Conservation (phyloP, 305 asterid species). For the Rubia tinctorum region DNA sequence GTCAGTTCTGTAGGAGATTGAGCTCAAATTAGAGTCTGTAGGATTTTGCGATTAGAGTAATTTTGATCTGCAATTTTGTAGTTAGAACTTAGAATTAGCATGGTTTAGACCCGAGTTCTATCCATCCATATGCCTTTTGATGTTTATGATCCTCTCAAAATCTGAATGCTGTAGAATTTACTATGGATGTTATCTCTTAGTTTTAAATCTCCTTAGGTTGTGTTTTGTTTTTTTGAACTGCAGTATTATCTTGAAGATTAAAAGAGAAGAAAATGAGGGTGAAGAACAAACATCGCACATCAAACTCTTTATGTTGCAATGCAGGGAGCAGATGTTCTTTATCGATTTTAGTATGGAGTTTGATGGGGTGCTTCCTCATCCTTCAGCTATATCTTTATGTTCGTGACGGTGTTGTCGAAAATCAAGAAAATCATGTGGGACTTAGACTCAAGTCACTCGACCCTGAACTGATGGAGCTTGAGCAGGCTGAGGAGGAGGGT, state of each 20-base stretch:
- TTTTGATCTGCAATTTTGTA: background rate
- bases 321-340: constrained; percentile 77
- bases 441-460: constrained; percentile 22
- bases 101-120: background rate
- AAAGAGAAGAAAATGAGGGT: constrained; percentile 58
- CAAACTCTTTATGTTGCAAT: constrained; percentile 67
- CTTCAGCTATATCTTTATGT: constrained; percentile 56
- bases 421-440: constrained; percentile 22
- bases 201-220: background rate
- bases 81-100: background rate
- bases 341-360: constrained; percentile 45
- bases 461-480: constrained; percentile 55
- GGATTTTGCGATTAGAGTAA: background rate
- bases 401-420: constrained; percentile 33
- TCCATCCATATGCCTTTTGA: background rate
- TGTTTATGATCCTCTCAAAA: background rate
- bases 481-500: constrained; percentile 81
- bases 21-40: background rate
- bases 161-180: constrained; percentile 7
- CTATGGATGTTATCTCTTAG: constrained; percentile 1
- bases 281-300: constrained; percentile 65
- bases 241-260: constrained; percentile 53
- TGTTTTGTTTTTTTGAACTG: constrained; percentile 37
- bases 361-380: constrained; percentile 57
- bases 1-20: background rate